Conservation (phyloP, 345 rosid genomes). For the Arabidopsis thaliana region TAIR10.1 NC_003076.8:23581001-23581500, state of each 20-base stretch:
- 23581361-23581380: slow-evolving; percentile 94
- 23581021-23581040: slow-evolving; percentile 97
- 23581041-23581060: slow-evolving; percentile 43
- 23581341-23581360: slow-evolving; percentile 92
- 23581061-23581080: neutral
- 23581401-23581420: slow-evolving; percentile 92
- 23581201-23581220: slow-evolving; percentile 64
- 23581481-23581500: slow-evolving; percentile 76
- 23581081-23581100: neutral
- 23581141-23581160: slow-evolving; percentile 94
- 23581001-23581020: slow-evolving; percentile 94
- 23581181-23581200: slow-evolving; percentile 96
- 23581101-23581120: slow-evolving; percentile 68
- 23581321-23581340: slow-evolving; percentile 88
- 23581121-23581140: slow-evolving; percentile 97
- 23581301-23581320: slow-evolving; percentile 98
- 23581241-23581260: neutral
- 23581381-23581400: slow-evolving; percentile 93
- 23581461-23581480: slow-evolving; percentile 89
- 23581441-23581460: slow-evolving; percentile 98
- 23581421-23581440: slow-evolving; percentile 99
- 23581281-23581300: slow-evolving; percentile 68
- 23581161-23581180: slow-evolving; percentile 91
- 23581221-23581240: neutral
- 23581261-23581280: neutral